Conservation (phyloP, 1,284 basidiomycete species). For the Jaminaea rosea region DNA sequence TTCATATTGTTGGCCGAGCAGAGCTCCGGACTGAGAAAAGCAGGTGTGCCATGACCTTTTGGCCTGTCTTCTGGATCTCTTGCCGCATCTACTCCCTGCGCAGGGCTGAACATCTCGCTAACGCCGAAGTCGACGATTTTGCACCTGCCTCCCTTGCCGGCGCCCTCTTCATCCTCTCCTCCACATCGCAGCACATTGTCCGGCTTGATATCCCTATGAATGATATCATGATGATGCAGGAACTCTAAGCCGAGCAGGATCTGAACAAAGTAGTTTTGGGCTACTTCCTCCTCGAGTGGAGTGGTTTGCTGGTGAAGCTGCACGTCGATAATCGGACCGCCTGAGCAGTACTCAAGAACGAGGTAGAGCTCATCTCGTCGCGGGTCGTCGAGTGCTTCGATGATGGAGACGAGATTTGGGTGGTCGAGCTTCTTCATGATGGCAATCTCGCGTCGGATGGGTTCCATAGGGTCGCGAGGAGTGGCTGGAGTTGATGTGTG, state of each 20-base stretch:
- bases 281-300: constrained; percentile 43
- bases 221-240: constrained; percentile 54
- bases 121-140: constrained; percentile 57
- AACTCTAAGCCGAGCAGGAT: constrained; percentile 53
- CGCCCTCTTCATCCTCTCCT: constrained; percentile 49
- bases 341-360: constrained; percentile 45
- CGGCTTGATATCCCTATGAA: constrained; percentile 54
- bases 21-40: constrained; percentile 55
- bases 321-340: constrained; percentile 53
- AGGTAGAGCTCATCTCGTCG: constrained; percentile 53
- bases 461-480: constrained; percentile 30
- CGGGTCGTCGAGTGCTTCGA: constrained; percentile 55
- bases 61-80: constrained; percentile 33
- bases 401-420: constrained; percentile 51
- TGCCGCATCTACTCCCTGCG: constrained; percentile 50
- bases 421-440: constrained; percentile 45
- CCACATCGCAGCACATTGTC: constrained; percentile 54
- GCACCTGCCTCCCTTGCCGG: too few species aligned
- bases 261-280: constrained; percentile 53
- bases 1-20: constrained; percentile 29
- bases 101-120: constrained; percentile 52
- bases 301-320: constrained; percentile 29
- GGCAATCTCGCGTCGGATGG: constrained; percentile 40
- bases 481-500: neutral
- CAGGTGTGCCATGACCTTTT: constrained; percentile 51